A percentile compares a stretch with the other conserved stretches of the same genome.
These are phyloP conservation scores for Lycium ferocissimum DNA, from an alignment of 257 asterid genomes.

Conservation along the genomic window DNA sequence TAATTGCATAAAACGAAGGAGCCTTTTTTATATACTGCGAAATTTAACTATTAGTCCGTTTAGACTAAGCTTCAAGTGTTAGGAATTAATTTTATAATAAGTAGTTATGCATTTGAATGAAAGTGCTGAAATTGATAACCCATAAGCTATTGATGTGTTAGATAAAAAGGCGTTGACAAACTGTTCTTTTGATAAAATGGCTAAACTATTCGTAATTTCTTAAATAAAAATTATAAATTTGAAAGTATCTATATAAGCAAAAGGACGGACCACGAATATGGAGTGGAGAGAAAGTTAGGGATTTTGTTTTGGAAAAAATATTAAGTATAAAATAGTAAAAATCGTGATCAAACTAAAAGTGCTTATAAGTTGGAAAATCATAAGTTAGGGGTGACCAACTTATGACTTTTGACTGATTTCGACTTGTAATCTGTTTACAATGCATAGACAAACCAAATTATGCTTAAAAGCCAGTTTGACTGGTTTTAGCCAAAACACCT, in stretches of 20 bases:
- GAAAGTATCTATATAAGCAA: background rate
- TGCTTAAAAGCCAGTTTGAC: background rate
- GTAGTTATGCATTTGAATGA: background rate
- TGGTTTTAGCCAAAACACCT: background rate
- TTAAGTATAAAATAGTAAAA: too few relatives aligned
- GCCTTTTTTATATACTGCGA: background rate
- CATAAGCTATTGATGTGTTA: background rate
- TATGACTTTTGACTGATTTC: background rate
- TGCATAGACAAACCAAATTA: background rate
- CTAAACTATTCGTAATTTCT: too few relatives aligned
- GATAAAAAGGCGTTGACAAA: background rate
- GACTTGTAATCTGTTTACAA: too few relatives aligned
- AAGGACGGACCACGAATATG: background rate
- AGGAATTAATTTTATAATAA: background rate
- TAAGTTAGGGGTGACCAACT: too few relatives aligned
- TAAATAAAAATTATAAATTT: background rate
- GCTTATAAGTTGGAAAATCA: too few relatives aligned
- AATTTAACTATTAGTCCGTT: background rate
- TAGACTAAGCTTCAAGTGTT: background rate
- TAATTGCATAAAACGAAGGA: constrained; percentile 14
- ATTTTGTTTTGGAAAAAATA: too few relatives aligned
- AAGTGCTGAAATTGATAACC: background rate
- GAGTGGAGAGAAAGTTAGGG: background rate
- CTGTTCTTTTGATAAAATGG: background rate
- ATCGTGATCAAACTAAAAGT: too few relatives aligned